Percentiles rank a stretch among this genome's conserved stretches.
phyloP scores from a whole-genome alignment of 1,284 basidiomycete species.

The Moniliella sp. region DNA sequence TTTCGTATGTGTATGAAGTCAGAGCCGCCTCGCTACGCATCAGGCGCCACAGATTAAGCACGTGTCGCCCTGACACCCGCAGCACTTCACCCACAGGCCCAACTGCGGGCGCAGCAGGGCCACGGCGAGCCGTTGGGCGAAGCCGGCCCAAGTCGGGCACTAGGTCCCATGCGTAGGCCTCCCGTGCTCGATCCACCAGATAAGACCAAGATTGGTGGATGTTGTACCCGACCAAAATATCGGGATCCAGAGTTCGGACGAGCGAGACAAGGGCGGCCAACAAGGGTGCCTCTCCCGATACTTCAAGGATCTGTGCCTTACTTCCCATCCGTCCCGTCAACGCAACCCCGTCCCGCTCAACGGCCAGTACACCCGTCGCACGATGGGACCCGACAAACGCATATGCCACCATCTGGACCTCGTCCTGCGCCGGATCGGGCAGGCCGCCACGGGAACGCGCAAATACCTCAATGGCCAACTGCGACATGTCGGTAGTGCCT shows the following conservation, averaged over 20 bases:
- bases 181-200: conserved; percentile 46
- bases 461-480: no score
- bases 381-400: conserved; percentile 28
- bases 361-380: background rate
- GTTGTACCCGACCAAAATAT: conserved; percentile 79
- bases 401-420: conserved; percentile 52
- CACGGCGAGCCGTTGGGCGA: no score
- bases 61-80: conserved; percentile 64
- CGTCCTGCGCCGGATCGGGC: conserved; percentile 52
- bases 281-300: conserved; percentile 57
- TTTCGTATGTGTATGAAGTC: conserved; percentile 68
- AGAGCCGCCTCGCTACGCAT: conserved; percentile 66
- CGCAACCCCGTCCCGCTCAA: conserved; percentile 12
- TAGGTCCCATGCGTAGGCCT: conserved; percentile 29
- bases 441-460: conserved; percentile 44
- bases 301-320: conserved; percentile 42
- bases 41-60: conserved; percentile 75
- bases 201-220: conserved; percentile 84
- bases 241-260: conserved; percentile 61
- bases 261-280: conserved; percentile 58
- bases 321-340: no score
- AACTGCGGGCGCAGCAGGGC: conserved; percentile 41
- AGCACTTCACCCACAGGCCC: no score
- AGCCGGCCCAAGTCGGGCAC: conserved; percentile 34
- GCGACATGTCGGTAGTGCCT: no score